These are phyloP conservation scores for Marchantia polymorpha DNA, from an alignment of 225 moss, liverwort and hornwort species.

Conservation along the genomic window DNA sequence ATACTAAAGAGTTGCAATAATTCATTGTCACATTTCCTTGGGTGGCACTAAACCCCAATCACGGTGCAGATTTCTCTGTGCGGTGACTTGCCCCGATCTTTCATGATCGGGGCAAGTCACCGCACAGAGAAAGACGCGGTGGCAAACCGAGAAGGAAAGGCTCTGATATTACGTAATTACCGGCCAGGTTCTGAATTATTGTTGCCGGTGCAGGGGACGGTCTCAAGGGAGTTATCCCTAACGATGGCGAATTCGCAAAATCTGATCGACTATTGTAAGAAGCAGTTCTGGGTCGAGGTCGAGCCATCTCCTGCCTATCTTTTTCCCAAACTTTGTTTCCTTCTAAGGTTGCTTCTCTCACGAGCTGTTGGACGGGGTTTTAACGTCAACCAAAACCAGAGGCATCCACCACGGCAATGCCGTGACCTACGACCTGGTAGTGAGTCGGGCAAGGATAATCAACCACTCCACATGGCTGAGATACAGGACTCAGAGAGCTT, in stretches of 20 bases:
- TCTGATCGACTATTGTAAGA: constrained; percentile 13
- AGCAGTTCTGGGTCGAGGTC: constrained; percentile 2
- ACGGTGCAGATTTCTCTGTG: too few relatives aligned
- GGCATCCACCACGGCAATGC: too few relatives aligned
- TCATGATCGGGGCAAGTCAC: too few relatives aligned
- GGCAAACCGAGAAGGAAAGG: neutral
- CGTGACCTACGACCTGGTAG: too few relatives aligned
- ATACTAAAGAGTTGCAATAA: neutral
- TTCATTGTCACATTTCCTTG: too few relatives aligned
- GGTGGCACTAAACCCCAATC: too few relatives aligned
- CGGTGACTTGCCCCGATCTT: too few relatives aligned
- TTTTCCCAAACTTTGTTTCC: neutral
- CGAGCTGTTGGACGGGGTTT: neutral
- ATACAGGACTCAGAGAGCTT: too few relatives aligned
- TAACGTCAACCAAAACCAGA: too few relatives aligned
- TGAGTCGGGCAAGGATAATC: too few relatives aligned
- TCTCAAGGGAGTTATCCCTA: constrained; percentile 30
- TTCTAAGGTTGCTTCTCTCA: neutral
- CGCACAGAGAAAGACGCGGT: neutral
- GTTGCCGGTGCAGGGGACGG: constrained; percentile 29
- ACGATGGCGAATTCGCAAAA: neutral
- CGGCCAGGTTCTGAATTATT: constrained; percentile 33
- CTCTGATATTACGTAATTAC: neutral
- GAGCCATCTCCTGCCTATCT: neutral
- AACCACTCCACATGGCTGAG: too few relatives aligned